Base-by-base conservation (phyloP, 2,329 filamentous ascomycete species). In the Fusarium tanahbumbuense region DNA sequence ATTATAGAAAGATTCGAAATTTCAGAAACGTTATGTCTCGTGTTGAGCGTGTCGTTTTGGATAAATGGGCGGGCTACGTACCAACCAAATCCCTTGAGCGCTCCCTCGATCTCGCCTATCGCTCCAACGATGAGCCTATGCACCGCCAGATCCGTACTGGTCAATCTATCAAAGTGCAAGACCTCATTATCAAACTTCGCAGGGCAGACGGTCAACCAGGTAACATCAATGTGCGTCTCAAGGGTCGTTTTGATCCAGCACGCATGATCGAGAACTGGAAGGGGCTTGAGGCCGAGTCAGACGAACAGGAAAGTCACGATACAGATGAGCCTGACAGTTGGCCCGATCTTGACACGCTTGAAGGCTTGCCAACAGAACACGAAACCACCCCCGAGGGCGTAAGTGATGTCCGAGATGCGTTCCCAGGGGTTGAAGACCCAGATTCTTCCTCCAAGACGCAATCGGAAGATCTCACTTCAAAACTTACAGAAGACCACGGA, bases 1-100 rank as follows among this genome's bases (percentile, higher is more conserved):
- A 64, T 15, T 5, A 47, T 2, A 69, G 55, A 56, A 73, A 71
- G 37, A 70, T 76, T 20, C 52, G 60, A 15, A 56, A 62, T 16
- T n/a, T 48, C n/a, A 59, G 50, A 20, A 45, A 60, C 22, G 59
- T 80, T 12, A 74, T 76, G 64, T 73, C 75, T 6, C 71, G 71
- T 32, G 56, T 76, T 8, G 79, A 81, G 60, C 75, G 75, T 56
- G 71, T 71, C 52, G 76, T 81, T n/a, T 70, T 80, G 16, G 50
- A 65, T 11, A 63, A 53, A 16, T 79, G 76, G 60, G 64, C 72
- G 8, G 76, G 71, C 20, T 80, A 78, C 56, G 58, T 62, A 37
- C 78, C 78, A 20, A 41, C 65, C n/a, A 73, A 75, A 44, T 45
- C 73, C 11, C 77, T 81, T 9, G 72, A 66, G 15, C 61, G 63